A percentile compares a stretch with the other conserved stretches of the same genome.
Conservation (phyloP, 768 basidiomycete genomes). For the Mycena leptocephala region DNA sequence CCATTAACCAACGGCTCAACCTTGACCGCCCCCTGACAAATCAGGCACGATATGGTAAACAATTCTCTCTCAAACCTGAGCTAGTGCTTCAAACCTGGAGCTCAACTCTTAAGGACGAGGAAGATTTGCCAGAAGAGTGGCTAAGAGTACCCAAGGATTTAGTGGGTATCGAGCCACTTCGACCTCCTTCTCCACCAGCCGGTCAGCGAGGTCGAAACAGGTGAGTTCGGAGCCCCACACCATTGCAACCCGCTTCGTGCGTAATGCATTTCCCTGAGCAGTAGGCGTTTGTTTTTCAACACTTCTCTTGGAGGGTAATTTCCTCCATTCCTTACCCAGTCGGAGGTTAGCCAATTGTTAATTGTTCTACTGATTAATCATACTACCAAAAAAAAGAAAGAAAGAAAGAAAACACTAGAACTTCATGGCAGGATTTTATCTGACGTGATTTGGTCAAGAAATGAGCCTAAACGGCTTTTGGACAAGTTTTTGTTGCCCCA, state of each 20-base stretch:
- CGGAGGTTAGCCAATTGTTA: conserved; percentile 6
- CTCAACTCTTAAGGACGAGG: conserved; percentile 28
- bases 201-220: background rate
- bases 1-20: conserved; percentile 35
- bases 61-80: conserved; percentile 11
- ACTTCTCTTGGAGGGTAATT: background rate
- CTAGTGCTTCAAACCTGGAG: conserved; percentile 43
- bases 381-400: no score
- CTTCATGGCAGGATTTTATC: no score
- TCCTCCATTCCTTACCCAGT: background rate
- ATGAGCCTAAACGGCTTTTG: no score
- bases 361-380: no score
- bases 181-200: background rate
- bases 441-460: no score
- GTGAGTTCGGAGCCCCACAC: conserved; percentile 8
- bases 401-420: no score
- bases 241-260: conserved; percentile 8
- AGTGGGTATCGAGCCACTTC: conserved; percentile 47
- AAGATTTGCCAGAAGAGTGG: conserved; percentile 39
- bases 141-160: conserved; percentile 44
- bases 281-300: background rate
- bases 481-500: no score
- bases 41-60: conserved; percentile 19
- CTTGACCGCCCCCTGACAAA: conserved; percentile 36
- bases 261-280: conserved; percentile 2